Base-by-base conservation (phyloP, 2,329 filamentous ascomycete species). In the Neonectria hederae region DNA sequence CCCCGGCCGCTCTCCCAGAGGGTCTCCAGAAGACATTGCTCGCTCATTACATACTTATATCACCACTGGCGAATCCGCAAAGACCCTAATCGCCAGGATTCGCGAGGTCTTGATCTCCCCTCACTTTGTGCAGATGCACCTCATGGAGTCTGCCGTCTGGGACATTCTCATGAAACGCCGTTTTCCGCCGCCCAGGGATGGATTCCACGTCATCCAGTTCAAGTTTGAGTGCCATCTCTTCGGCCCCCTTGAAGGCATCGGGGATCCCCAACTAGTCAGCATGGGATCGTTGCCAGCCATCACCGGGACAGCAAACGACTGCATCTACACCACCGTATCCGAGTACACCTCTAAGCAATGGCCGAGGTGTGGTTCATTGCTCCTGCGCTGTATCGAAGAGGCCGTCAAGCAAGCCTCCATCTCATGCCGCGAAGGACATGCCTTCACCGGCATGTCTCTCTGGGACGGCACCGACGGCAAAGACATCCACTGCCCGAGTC, bases 91-190 rank as follows among this genome's bases (percentile, higher is more conserved):
- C n/a, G 54, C 64, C 2, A 68, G 69, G 26, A 75, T 79, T 38
- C 71, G 71, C 13, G 73, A 71, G 38, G 66, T 75, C 10, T 62
- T 80, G 1, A 54, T 78, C 13, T 77, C 77, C 0, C 78, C 78
- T 2, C 76, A 80, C 38, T 74, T 74, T 54, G 76, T 80, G 11
- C 78, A 79, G 58, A 75, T 79, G 65, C 77, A 80, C 54, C 63
- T 79, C n/a, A 74, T 77, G 67, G 78, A 79, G 57, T 79, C 78
- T 2, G 75, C 78, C 9, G 67, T 79, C 0, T 80, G 77, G 78
- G 74, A 77, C 51, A 74, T 79, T 8, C 66, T 79, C 5, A 45
- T 75, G n/a, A 78, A 70, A 26, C 69, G 73, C 30, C 72, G 73
- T 1, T 72, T 63, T n/a, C 72, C 69, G 17, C 77, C 77, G 2